Conservation (phyloP, 2,329 filamentous ascomycete species). For the Acrocalymma vagum region DNA sequence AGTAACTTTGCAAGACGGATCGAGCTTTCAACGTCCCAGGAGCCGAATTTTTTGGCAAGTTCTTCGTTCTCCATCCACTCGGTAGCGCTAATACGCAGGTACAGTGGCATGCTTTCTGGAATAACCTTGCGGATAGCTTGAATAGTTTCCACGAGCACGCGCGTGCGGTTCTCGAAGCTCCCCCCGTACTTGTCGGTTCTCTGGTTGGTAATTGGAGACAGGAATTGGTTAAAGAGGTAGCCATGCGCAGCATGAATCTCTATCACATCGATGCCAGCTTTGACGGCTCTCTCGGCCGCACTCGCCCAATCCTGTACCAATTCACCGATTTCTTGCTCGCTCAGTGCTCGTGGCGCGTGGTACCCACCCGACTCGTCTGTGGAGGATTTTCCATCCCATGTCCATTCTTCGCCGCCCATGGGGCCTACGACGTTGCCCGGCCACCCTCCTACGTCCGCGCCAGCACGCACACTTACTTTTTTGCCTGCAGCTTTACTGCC, state of each 20-base stretch:
- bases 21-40: conserved; percentile 52
- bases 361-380: conserved; percentile 42
- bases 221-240: conserved; percentile 53
- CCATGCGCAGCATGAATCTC: conserved; percentile 56
- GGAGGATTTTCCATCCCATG: conserved; percentile 47
- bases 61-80: conserved; percentile 49
- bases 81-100: conserved; percentile 44
- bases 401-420: conserved; percentile 47
- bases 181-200: conserved; percentile 54
- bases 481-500: conserved; percentile 26
- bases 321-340: conserved; percentile 48
- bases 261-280: conserved; percentile 46
- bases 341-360: conserved; percentile 48
- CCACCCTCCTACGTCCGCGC: conserved; percentile 42
- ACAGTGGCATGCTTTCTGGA: conserved; percentile 44
- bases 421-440: conserved; percentile 45
- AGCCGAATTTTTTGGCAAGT: conserved; percentile 36
- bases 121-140: conserved; percentile 43
- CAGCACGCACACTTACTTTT: conserved; percentile 38
- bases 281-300: conserved; percentile 46
- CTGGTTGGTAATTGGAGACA: conserved; percentile 50
- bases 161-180: conserved; percentile 48
- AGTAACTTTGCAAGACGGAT: conserved; percentile 51
- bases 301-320: conserved; percentile 50
- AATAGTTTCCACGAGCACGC: conserved; percentile 53